Evolutionary conservation across 2,329 filamentous ascomycete species (phyloP).

Genomic region (Purpureocillium lavendulum): DNA sequence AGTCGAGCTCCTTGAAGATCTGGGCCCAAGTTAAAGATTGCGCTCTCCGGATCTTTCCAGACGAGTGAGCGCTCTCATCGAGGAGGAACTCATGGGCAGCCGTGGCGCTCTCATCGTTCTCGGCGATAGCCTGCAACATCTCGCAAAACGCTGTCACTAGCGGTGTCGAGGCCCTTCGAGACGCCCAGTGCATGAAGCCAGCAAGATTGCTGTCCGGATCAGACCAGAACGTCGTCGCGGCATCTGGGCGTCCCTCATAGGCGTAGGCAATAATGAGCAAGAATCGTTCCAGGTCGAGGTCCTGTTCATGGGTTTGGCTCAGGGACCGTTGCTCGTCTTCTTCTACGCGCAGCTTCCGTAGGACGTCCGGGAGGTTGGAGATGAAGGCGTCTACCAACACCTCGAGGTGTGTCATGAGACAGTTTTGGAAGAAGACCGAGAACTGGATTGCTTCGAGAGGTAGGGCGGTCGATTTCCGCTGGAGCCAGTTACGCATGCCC

Average conservation of each 20-base stretch:
- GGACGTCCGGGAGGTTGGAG: slow-evolving; percentile 86
- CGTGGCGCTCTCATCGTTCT: slow-evolving; percentile 72
- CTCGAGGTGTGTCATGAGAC: slow-evolving; percentile 76
- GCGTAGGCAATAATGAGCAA: slow-evolving; percentile 86
- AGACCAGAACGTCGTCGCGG: slow-evolving; percentile 82
- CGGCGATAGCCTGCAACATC: slow-evolving; percentile 83
- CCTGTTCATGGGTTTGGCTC: slow-evolving; percentile 56
- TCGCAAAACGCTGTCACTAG: slow-evolving; percentile 94
- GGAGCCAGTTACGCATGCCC: slow-evolving; percentile 72
- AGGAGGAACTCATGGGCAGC: slow-evolving; percentile 82
- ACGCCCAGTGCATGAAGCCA: slow-evolving; percentile 96
- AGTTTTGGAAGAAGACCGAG: slow-evolving; percentile 60
- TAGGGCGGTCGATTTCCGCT: slow-evolving; percentile 68
- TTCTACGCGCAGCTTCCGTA: slow-evolving; percentile 76
- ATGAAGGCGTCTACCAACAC: slow-evolving; percentile 88
- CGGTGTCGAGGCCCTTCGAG: slow-evolving; percentile 88
- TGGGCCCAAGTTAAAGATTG: slow-evolving; percentile 87
- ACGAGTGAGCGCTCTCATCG: slow-evolving; percentile 69
- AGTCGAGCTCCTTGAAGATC: slow-evolving; percentile 82
- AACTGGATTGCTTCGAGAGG: slow-evolving; percentile 60
- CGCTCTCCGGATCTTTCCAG: slow-evolving; percentile 71
- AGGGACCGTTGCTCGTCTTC: slow-evolving; percentile 80
- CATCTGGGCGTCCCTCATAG: slow-evolving; percentile 77
- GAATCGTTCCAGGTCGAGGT: slow-evolving; percentile 77
- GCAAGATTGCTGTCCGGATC: slow-evolving; percentile 89